phyloP scores from a whole-genome alignment of 192 early-diverging fungal genomes.

The Linderina pennispora region DNA sequence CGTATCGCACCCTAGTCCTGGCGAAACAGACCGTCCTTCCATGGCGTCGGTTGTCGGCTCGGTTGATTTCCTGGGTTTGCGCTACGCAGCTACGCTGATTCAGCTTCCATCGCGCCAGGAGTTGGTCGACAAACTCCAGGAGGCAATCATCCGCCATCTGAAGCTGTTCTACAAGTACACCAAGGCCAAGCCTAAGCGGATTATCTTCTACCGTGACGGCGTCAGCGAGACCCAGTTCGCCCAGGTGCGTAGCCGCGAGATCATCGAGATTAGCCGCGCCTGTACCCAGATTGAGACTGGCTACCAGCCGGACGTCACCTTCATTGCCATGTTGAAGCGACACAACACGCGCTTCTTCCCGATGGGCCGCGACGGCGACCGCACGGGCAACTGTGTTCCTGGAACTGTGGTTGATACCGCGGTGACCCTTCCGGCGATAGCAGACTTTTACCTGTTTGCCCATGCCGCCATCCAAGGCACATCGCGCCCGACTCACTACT shows the following conservation, averaged over 20 bases:
- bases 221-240: conserved; percentile 84
- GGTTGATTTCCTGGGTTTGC: conserved; percentile 55
- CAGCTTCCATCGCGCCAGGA: conserved; percentile 64
- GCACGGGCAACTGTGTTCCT: conserved; percentile 72
- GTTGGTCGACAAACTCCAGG: conserved; percentile 60
- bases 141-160: conserved; percentile 56
- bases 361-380: conserved; percentile 54
- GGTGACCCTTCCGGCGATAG: conserved; percentile 72
- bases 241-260: conserved; percentile 66
- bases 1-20: conserved; percentile 78
- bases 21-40: conserved; percentile 57
- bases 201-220: conserved; percentile 87
- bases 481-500: conserved; percentile 87
- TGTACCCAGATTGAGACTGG: conserved; percentile 54
- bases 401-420: conserved; percentile 73
- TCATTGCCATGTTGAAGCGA: conserved; percentile 67
- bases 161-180: conserved; percentile 56
- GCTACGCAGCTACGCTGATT: conserved; percentile 58
- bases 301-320: conserved; percentile 77
- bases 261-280: conserved; percentile 62
- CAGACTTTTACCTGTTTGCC: conserved; percentile 87
- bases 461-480: conserved; percentile 92
- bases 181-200: conserved; percentile 60
- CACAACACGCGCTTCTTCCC: conserved; percentile 81
- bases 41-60: conserved; percentile 72